These are phyloP conservation scores for Kondoa malvinella DNA, from an alignment of 768 basidiomycete species.

Conservation along the genomic window DNA sequence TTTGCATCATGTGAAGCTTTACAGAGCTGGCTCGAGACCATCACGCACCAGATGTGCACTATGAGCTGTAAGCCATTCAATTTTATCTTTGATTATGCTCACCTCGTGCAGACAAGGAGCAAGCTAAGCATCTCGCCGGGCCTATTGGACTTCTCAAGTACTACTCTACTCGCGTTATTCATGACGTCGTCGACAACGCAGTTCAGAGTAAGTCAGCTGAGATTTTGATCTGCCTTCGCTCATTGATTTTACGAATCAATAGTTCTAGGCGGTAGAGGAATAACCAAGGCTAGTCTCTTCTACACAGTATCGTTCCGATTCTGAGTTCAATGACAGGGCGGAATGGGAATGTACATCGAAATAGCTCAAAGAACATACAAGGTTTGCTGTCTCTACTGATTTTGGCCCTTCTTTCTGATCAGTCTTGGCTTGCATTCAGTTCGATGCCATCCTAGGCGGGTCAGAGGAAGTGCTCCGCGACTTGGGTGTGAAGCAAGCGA, in stretches of 20 bases:
- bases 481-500: not conserved
- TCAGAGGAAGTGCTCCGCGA: not conserved
- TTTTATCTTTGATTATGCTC: too few species aligned
- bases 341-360: constrained; percentile 63
- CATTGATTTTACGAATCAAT: too few species aligned
- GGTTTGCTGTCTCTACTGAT: constrained; percentile 5
- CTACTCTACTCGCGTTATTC: constrained; percentile 47
- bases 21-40: constrained; percentile 67
- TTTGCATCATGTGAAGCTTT: constrained; percentile 64
- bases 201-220: too few species aligned
- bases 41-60: constrained; percentile 45
- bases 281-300: too few species aligned
- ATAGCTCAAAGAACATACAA: constrained; percentile 13
- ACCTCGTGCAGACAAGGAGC: too few species aligned
- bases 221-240: too few species aligned
- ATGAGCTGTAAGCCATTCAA: constrained; percentile 18
- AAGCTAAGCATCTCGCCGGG: constrained; percentile 15
- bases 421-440: not conserved
- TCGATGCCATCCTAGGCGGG: constrained; percentile 17
- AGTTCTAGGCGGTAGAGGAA: too few species aligned
- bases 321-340: too few species aligned
- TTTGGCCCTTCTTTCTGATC: not conserved
- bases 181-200: constrained; percentile 64
- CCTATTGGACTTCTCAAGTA: constrained; percentile 34
- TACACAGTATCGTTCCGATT: too few species aligned